Conservation (phyloP, 441 rosid species). For the Dalechampia spathulata region DNA sequence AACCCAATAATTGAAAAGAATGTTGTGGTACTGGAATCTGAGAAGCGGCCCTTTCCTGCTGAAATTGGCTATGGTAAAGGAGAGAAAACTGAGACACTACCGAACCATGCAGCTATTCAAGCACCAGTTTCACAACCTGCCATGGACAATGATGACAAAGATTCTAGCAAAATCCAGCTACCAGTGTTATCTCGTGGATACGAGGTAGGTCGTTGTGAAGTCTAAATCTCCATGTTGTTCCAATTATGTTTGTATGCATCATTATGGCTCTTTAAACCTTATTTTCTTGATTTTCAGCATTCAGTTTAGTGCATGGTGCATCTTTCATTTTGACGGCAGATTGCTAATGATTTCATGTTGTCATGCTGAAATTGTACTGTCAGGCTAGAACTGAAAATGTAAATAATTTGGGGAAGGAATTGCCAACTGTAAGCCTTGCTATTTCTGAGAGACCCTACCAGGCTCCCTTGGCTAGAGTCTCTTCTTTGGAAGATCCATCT, state of each 20-base stretch:
- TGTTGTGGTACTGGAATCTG: conserved; percentile 63
- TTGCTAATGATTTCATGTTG: conserved; percentile 14
- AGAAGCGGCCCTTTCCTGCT: conserved; percentile 39
- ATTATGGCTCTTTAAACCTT: background rate
- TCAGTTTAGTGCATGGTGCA: background rate
- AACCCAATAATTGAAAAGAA: conserved; percentile 66
- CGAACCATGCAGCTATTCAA: conserved; percentile 33
- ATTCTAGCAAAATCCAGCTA: conserved; percentile 17
- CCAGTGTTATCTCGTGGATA: conserved; percentile 25
- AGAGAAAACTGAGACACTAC: conserved; percentile 25
- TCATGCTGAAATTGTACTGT: conserved; percentile 19
- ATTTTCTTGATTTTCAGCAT: background rate
- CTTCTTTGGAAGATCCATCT: conserved; percentile 73
- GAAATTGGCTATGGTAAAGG: conserved; percentile 12
- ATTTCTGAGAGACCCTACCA: conserved; percentile 53
- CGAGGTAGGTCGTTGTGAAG: conserved; percentile 36
- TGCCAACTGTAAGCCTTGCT: conserved; percentile 26
- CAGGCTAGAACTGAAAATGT: conserved; percentile 47
- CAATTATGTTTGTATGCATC: background rate
- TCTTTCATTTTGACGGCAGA: background rate
- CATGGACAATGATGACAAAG: conserved; percentile 31
- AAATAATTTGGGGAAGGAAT: conserved; percentile 33
- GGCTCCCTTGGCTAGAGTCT: conserved; percentile 77
- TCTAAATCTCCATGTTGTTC: background rate
- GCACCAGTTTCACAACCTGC: conserved; percentile 27